Conservation (phyloP, 202 grass and related monocot genomes). For the Elaeis oleifera region DNA sequence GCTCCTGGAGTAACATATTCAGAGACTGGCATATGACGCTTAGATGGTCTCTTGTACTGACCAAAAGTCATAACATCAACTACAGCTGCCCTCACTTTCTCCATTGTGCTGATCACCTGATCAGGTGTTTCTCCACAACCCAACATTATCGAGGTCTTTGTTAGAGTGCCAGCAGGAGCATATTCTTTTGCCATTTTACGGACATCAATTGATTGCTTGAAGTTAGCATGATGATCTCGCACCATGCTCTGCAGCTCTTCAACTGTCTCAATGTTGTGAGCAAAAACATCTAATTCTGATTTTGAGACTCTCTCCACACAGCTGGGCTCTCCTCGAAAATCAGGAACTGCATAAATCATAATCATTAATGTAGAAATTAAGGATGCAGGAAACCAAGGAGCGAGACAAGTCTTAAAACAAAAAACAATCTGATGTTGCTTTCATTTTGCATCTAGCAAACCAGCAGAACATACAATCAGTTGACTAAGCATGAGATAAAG, state of each 20-base stretch:
- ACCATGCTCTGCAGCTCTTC: constrained; percentile 82
- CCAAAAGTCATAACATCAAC: constrained; percentile 98
- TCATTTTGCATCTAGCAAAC: no score
- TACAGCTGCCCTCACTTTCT: constrained; percentile 76
- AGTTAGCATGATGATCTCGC: constrained; percentile 73
- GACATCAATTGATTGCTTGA: constrained; percentile 91
- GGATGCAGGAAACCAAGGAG: no score
- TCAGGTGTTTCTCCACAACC: constrained; percentile 87
- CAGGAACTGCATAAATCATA: constrained; percentile 49
- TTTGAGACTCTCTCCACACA: constrained; percentile 83
- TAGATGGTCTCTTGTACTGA: constrained; percentile 96
- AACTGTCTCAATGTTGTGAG: constrained; percentile 96
- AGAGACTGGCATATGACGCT: constrained; percentile 91
- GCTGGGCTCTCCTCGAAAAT: constrained; percentile 66
- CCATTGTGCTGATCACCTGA: constrained; percentile 86
- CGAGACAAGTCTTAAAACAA: no score
- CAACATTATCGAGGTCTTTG: constrained; percentile 90
- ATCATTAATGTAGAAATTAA: background rate
- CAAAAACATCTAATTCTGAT: constrained; percentile 90
- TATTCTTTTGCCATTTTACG: constrained; percentile 90
- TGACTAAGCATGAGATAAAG: no score
- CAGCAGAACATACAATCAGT: no score
- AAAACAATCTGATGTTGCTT: no score
- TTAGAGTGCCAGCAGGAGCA: constrained; percentile 74
- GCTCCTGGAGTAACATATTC: constrained; percentile 88